Conservation (phyloP, 148 eudicot species). For the Pouteria glomerata region DNA sequence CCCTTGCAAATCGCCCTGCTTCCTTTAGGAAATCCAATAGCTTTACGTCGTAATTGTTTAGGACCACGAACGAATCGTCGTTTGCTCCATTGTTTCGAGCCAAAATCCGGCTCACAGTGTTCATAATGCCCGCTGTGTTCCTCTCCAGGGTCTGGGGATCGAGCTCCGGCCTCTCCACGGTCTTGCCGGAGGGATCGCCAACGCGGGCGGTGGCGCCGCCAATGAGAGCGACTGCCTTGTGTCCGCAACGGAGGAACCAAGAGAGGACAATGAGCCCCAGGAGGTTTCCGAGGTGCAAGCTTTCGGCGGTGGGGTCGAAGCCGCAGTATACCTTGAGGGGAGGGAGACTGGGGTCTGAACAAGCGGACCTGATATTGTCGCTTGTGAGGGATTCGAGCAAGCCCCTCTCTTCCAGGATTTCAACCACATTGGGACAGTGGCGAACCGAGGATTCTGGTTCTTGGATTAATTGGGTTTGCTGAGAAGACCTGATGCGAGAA, state of each 20-base stretch:
- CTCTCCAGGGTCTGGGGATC: constrained; percentile 41
- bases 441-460: not conserved
- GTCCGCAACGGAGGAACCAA: constrained; percentile 86
- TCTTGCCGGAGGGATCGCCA: constrained; percentile 88
- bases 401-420: constrained; percentile 65
- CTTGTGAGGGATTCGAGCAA: constrained; percentile 66
- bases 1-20: constrained; percentile 69
- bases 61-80: constrained; percentile 27
- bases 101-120: constrained; percentile 39
- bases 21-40: constrained; percentile 68
- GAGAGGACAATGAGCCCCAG: constrained; percentile 74
- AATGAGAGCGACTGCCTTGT: constrained; percentile 55
- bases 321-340: constrained; percentile 74
- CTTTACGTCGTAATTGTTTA: constrained; percentile 72
- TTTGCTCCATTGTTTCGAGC: constrained; percentile 8
- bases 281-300: constrained; percentile 78
- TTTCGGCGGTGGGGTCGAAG: constrained; percentile 89
- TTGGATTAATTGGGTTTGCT: constrained; percentile 1
- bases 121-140: constrained; percentile 40
- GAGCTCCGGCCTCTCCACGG: constrained; percentile 61
- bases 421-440: constrained; percentile 40
- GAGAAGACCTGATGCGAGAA: not conserved
- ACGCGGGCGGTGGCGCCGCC: constrained; percentile 93
- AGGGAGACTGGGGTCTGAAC: constrained; percentile 24
- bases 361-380: constrained; percentile 40